These are phyloP conservation scores for Rhizopus sp. DNA, from an alignment of 371 early-diverging fungal species.

Conservation along the genomic window DNA sequence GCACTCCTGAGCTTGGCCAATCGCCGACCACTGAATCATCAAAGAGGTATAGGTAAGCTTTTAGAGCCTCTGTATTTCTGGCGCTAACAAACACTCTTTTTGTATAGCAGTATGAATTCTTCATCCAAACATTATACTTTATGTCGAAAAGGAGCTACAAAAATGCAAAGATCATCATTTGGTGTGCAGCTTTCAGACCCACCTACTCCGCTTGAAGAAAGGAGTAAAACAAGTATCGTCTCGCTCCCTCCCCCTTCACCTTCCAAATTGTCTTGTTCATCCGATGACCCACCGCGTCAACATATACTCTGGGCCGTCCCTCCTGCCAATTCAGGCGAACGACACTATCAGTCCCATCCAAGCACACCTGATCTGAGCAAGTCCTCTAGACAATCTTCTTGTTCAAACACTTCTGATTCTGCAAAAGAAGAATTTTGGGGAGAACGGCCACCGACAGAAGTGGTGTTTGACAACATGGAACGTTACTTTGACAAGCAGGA, in stretches of 20 bases:
- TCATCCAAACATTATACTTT: conserved; percentile 26
- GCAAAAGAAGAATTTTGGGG: conserved; percentile 52
- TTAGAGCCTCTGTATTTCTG: not conserved
- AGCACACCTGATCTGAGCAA: not conserved
- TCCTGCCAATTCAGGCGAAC: conserved; percentile 3
- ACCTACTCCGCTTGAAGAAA: conserved; percentile 21
- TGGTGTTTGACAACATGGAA: conserved; percentile 73
- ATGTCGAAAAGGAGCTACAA: conserved; percentile 24
- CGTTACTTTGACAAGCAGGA: conserved; percentile 79
- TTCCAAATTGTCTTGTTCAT: conserved; percentile 13
- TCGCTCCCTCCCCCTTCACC: conserved; percentile 7
- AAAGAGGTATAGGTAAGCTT: conserved; percentile 2
- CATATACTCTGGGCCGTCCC: conserved; percentile 34
- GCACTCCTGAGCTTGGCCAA: conserved; percentile 46
- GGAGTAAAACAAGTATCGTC: conserved; percentile 1
- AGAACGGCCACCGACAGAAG: conserved; percentile 76
- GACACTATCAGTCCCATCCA: not conserved
- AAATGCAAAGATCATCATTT: conserved; percentile 11
- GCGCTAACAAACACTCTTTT: conserved; percentile 25
- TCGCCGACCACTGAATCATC: conserved; percentile 32
- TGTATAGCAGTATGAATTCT: conserved; percentile 23
- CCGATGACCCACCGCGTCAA: conserved; percentile 17
- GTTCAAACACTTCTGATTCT: conserved; percentile 4
- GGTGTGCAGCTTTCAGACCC: conserved; percentile 44
- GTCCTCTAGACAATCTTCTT: not conserved